Percentiles rank a stretch among this genome's conserved stretches.
phyloP scores from a whole-genome alignment of 2,329 filamentous ascomycete species.

The Fonsecaea multimorphosa region DNA sequence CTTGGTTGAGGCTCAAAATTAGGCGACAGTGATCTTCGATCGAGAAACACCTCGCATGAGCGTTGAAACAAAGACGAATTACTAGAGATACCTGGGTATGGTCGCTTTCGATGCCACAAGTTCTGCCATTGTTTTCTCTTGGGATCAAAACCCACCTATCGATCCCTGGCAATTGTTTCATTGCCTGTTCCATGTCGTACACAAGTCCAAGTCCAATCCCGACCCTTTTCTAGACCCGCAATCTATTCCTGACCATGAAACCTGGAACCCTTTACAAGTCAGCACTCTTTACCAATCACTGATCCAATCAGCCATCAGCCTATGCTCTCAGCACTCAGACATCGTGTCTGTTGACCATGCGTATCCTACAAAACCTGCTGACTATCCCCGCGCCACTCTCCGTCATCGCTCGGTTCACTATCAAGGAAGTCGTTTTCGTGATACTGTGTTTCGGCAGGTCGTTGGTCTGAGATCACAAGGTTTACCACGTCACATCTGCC shows the following conservation, averaged over 20 bases:
- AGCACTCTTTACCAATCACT: neutral
- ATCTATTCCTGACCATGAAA: neutral
- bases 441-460: slow-evolving; percentile 64
- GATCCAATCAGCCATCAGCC: neutral
- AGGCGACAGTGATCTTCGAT: neutral
- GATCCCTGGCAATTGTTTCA: neutral
- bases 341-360: slow-evolving; percentile 19
- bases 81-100: neutral
- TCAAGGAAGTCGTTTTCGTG: slow-evolving; percentile 67
- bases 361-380: slow-evolving; percentile 17
- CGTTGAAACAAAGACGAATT: neutral
- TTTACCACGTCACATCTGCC: slow-evolving; percentile 65
- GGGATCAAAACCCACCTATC: neutral
- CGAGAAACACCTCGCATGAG: neutral
- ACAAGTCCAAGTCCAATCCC: neutral
- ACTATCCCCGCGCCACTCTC: slow-evolving; percentile 64
- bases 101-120: neutral
- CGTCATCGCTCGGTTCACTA: slow-evolving; percentile 61
- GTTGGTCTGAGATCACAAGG: slow-evolving; percentile 66
- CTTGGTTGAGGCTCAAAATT: slow-evolving; percentile 1
- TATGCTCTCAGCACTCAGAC: neutral
- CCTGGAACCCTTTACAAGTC: neutral
- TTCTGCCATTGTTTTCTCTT: neutral
- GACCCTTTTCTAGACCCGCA: neutral
- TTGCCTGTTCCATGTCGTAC: neutral